Conservation (phyloP, 192 early-diverging fungal genomes). For the Coemansia sp. region DNA sequence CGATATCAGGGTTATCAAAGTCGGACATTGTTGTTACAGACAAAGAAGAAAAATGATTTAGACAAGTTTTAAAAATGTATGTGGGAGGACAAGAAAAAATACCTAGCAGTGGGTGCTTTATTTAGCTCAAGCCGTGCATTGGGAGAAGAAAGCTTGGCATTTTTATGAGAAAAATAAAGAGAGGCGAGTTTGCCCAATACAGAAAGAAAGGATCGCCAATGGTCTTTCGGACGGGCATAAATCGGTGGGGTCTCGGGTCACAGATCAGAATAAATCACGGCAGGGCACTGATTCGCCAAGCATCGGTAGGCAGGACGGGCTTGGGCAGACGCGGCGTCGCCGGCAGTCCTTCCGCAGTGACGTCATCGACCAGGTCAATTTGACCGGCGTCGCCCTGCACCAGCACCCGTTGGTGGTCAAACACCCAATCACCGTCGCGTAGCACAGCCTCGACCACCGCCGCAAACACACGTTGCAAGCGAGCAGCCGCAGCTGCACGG, state of each 20-base stretch:
- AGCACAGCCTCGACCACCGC: slow-evolving; percentile 52
- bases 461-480: slow-evolving; percentile 56
- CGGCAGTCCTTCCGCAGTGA: slow-evolving; percentile 22
- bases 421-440: slow-evolving; percentile 46
- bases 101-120: no score
- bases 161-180: no score
- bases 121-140: neutral
- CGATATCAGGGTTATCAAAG: neutral
- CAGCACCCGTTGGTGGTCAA: slow-evolving; percentile 49
- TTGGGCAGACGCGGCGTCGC: slow-evolving; percentile 30
- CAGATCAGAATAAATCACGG: neutral
- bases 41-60: neutral
- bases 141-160: neutral
- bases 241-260: neutral
- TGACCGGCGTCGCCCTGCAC: slow-evolving; percentile 26
- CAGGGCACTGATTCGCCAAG: slow-evolving; percentile 23
- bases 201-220: neutral
- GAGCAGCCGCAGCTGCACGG: slow-evolving; percentile 46
- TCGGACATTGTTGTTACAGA: neutral
- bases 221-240: neutral
- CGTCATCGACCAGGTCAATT: slow-evolving; percentile 21
- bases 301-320: slow-evolving; percentile 16
- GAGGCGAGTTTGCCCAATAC: neutral
- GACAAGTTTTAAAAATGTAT: neutral
- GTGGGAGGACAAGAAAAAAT: no score